Base-by-base conservation (phyloP, 129 eudicot species). In the Flaveria trinervia region DNA sequence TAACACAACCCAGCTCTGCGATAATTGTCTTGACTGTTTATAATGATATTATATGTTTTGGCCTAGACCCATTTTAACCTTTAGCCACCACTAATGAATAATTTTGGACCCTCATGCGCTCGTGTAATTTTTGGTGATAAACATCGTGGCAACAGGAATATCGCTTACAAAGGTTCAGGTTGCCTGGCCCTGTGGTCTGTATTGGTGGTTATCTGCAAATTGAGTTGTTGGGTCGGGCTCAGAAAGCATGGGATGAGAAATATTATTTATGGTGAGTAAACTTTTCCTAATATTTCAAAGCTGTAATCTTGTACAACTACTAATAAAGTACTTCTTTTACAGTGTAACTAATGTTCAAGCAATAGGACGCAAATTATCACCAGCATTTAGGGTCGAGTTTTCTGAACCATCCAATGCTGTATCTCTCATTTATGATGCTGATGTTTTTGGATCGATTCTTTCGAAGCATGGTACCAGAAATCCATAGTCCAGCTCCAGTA, bases 141-240 rank as follows among this genome's bases (percentile, higher is more conserved):
- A 16, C 30, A 71, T 71, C 52, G 4, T 55, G 36, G 73, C 51
- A 71, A 75, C 89, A 93, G 98, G 86, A 83, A 57, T 89, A 83
- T 69, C 43, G 64, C 25, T 57, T 87, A 74, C 97, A 89, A 83
- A 81, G 76, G 49, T 91, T 91, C 84, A 86, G 83, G 92, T 85
- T 94, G 68, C 93, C 96, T 12, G 88, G 87, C 78, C 96, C 96
- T 51, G 92, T 88, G 71, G 82, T 91, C 28, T 94, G 97, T 78
- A 70, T 94, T 1, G 97, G 97, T 65, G 97, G 97, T 36, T 85
- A 74, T 76, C 52, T 94, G 85, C 90, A 87, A 84, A 57, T 94
- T 66, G 97, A 94, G 85, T 72, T 94, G 59, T 74, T 81, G 78
- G 98, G 96, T 22, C 84, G 92, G 78, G 88, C 87, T 80, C 93